phyloP scores from a whole-genome alignment of 176 grass and related monocot species.

The Ensete ventricosum region DNA sequence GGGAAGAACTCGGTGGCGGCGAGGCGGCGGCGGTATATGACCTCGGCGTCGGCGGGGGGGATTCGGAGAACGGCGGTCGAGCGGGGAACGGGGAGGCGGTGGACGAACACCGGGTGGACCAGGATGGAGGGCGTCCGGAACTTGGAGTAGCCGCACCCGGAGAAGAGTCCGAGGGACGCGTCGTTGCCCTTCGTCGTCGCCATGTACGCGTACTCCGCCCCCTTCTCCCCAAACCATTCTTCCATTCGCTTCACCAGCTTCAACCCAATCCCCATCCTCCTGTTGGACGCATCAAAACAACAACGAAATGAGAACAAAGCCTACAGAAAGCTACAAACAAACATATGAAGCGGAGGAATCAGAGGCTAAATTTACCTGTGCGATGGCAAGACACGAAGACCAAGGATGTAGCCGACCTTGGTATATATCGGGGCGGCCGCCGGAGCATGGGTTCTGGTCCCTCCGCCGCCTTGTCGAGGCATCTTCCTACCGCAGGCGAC shows the following conservation, averaged over 20 bases:
- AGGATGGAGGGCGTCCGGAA: constrained; percentile 87
- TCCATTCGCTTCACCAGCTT: constrained; percentile 46
- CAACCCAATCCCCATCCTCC: constrained; percentile 64
- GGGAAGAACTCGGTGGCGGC: constrained; percentile 69
- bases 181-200: constrained; percentile 71
- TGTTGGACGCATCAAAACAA: constrained; percentile 14
- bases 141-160: constrained; percentile 74
- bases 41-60: constrained; percentile 39
- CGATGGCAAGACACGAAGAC: constrained; percentile 52
- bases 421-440: constrained; percentile 21
- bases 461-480: neutral
- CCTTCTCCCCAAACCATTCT: constrained; percentile 47
- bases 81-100: constrained; percentile 32
- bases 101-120: constrained; percentile 78
- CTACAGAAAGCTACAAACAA: neutral
- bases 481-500: constrained; percentile 51
- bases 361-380: constrained; percentile 27
- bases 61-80: constrained; percentile 28
- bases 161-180: constrained; percentile 73
- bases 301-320: no score
- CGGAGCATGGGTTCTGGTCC: neutral
- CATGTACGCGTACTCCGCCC: constrained; percentile 87
- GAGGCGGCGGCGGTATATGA: constrained; percentile 45
- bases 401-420: constrained; percentile 60
- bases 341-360: neutral